phyloP scores from a whole-genome alignment of 352 stramenopile genomes.

The Globisporangium perplexum region DNA sequence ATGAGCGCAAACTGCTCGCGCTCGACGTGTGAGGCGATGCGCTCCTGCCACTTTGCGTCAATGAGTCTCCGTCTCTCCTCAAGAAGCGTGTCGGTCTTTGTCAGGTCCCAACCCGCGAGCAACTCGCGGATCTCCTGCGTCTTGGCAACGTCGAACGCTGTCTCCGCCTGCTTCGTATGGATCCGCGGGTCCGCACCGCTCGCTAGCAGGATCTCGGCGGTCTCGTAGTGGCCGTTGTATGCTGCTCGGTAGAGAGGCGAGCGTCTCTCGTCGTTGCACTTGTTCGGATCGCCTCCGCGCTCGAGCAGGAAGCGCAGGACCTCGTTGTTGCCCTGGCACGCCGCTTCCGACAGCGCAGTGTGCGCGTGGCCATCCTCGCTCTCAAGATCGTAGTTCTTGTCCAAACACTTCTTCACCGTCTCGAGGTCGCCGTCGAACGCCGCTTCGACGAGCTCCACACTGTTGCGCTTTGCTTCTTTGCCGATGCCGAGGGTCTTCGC shows the following conservation, averaged over 20 bases:
- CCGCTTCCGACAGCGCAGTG: slow-evolving; percentile 82
- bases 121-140: slow-evolving; percentile 47
- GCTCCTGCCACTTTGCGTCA: slow-evolving; percentile 74
- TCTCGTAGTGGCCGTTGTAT: slow-evolving; percentile 83
- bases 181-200: slow-evolving; percentile 69
- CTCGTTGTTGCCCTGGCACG: slow-evolving; percentile 72
- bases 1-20: slow-evolving; percentile 77
- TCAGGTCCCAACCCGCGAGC: slow-evolving; percentile 66
- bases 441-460: slow-evolving; percentile 77
- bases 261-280: slow-evolving; percentile 76
- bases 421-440: slow-evolving; percentile 87
- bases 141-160: slow-evolving; percentile 86
- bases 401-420: slow-evolving; percentile 52
- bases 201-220: slow-evolving; percentile 57
- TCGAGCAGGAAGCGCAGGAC: slow-evolving; percentile 69
- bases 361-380: slow-evolving; percentile 81
- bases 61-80: slow-evolving; percentile 61
- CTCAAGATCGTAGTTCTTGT: slow-evolving; percentile 88
- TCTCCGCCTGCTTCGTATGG: slow-evolving; percentile 69
- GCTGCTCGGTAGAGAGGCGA: slow-evolving; percentile 78
- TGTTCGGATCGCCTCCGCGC: slow-evolving; percentile 81
- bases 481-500: slow-evolving; percentile 45
- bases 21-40: slow-evolving; percentile 83
- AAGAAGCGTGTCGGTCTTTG: slow-evolving; percentile 61
- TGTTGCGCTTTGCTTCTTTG: slow-evolving; percentile 72